Evolutionary conservation across 768 basidiomycete species (phyloP), one percentile per base, ranked within the genome.

Genomic region (Auricularia cornea): DNA sequence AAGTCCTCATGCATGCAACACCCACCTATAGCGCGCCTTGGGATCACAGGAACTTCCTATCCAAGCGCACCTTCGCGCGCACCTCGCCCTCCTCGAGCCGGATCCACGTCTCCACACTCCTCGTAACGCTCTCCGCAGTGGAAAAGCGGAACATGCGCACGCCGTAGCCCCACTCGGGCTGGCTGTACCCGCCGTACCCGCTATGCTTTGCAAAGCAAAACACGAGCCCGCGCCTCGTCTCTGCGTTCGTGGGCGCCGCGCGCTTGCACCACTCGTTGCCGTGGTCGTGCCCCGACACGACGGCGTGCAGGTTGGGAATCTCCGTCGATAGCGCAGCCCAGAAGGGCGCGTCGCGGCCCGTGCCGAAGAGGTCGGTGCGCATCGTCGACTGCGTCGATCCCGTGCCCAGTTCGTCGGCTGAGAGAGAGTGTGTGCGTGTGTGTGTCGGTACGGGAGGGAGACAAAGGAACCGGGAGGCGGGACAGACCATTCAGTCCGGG

Each of bases 161-260:
- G 26, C 88, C 88, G 59, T 81, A 78, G 0, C 83, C 85, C 88
- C 88, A 89, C 4, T 75, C 73, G 3, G 74, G 67, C 18, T 72
- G 64, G 35, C 77, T 76, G 68, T 88, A 85, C 0, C 87, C 87
- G 6, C 88, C 88, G 62, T 89, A 88, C 20, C 56, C 29, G 41
- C n/a, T 86, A 70, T 90, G 89, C 70, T 90, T 90, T 69, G 81
- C 80, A 66, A 90, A 92, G 70, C 89, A 92, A 71, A 90, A 89
- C 0, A 88, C 81, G 10, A 87, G 80, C 44, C 82, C 74, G 65
- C 84, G 83, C 3, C 78, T 79, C 2, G 51, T n/a, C n/a, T n/a
- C n/a, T n/a, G n/a, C n/a, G n/a, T n/a, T 10, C 8, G 54, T 6
- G 26, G 54, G 30, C 14, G 26, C 54, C 81, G 80, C 64, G 89